Percentiles rank a stretch among this genome's conserved stretches.
Conservation (phyloP, 2,329 filamentous ascomycete species). For the Venturia carpophila region DNA sequence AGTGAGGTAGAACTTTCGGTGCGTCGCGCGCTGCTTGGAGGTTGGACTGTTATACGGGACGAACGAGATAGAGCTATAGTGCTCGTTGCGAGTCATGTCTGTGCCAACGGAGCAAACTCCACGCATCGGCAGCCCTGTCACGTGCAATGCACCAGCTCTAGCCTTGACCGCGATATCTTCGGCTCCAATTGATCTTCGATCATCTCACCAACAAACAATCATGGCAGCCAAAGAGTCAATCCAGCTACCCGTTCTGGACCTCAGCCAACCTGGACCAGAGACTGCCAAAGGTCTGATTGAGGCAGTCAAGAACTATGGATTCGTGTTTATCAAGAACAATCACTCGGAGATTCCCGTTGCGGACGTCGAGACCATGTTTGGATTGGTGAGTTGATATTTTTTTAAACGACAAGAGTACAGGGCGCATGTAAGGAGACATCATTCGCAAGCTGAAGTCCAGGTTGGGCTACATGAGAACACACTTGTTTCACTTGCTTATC, state of each 20-base stretch:
- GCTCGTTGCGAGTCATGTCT: neutral
- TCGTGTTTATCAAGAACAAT: constrained; percentile 77
- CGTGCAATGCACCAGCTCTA: neutral
- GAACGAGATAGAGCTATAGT: neutral
- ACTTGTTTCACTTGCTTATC: neutral
- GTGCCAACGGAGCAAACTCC: neutral
- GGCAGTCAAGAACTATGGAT: constrained; percentile 76
- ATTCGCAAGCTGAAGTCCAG: no score
- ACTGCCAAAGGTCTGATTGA: constrained; percentile 64
- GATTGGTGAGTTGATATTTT: constrained; percentile 50
- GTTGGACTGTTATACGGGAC: neutral
- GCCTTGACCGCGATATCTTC: neutral
- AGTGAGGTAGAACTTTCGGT: neutral
- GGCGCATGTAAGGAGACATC: no score
- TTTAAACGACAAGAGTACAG: neutral
- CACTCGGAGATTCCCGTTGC: constrained; percentile 54
- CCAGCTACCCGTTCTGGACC: constrained; percentile 69
- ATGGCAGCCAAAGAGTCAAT: constrained; percentile 11
- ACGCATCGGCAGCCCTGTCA: neutral
- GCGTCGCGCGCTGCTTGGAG: neutral
- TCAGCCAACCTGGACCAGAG: constrained; percentile 52
- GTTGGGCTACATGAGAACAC: no score
- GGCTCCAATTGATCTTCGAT: neutral
- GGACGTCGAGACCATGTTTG: constrained; percentile 64
- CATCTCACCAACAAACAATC: neutral